Evolutionary conservation across 345 rosid genomes (phyloP), one percentile per base, ranked within the genome.

Genomic region (Litchi chinensis): DNA sequence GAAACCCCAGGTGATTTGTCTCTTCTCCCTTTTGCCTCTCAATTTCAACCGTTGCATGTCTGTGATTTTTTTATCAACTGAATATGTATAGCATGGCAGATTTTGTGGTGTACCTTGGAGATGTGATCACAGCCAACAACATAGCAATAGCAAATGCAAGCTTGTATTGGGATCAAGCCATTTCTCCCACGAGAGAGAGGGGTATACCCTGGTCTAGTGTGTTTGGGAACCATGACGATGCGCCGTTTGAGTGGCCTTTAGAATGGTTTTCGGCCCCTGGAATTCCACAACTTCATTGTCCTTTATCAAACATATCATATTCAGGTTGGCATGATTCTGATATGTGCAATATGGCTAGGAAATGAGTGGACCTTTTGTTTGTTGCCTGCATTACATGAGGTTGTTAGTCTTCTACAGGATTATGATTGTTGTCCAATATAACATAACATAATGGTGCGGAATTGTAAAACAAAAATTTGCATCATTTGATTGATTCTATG

Each of bases 191-290:
- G 24, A 86, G 86, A 82, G 83, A 71, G 3, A 88, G 96, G 83
- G 88, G 83, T 57, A 92, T 92, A 37, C 95, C 96, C 0, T 95
- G 94, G 87, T 88, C 97, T 5, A 89, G 88, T 76, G 84, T 93
- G 40, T 92, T 93, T 77, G 97, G 99, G 66, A 93, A 93, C 88
- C 98, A 93, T 50, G 97, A 95, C 28, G 97, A 95, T 70, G 93
- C 96, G 2, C 73, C 91, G 1, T 95, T 95, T 4, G 87, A 67
- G 59, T 92, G 98, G 98, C 98, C 95, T 12, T 68, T 88, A 62
- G 89, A 89, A 68, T 93, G 99, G 99, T 93, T 95, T 83, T 91
- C 92, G 5, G 62, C 90, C 76, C 68, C 91, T 9, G 96, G 97
- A 50, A 82, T 93, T 74, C 99, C 97, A 77, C 90, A 79, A 21